These are phyloP conservation scores for Mortierella sp. DNA, from an alignment of 371 early-diverging fungal species.

Conservation along the genomic window DNA sequence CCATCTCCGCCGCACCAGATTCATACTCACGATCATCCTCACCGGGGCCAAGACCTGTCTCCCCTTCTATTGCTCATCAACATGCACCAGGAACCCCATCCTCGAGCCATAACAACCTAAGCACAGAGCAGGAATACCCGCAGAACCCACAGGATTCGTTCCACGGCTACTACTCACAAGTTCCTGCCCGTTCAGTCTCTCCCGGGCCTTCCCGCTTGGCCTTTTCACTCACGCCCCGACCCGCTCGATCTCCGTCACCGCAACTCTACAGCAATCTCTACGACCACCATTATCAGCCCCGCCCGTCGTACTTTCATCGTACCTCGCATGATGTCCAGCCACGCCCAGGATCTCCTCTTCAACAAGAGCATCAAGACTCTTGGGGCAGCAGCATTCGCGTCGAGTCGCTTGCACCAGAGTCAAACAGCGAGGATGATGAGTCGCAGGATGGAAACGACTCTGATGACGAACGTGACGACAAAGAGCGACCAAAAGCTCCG, in stretches of 20 bases:
- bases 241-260: conserved; percentile 46
- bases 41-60: conserved; percentile 38
- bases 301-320: conserved; percentile 28
- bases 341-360: conserved; percentile 45
- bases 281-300: conserved; percentile 19
- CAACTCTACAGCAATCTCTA: conserved; percentile 33
- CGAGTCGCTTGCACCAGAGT: conserved; percentile 17
- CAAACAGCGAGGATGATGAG: conserved; percentile 21
- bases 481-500: conserved; percentile 5
- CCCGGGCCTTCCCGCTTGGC: conserved; percentile 41
- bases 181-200: conserved; percentile 34
- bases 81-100: conserved; percentile 2
- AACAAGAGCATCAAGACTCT: conserved; percentile 45
- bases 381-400: conserved; percentile 29
- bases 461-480: conserved; percentile 20
- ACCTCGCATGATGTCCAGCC: conserved; percentile 26
- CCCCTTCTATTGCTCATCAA: conserved; percentile 17
- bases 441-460: conserved; percentile 27
- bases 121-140: conserved; percentile 41
- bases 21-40: conserved; percentile 33
- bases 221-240: conserved; percentile 33
- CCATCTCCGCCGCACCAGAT: conserved; percentile 13
- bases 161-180: conserved; percentile 26
- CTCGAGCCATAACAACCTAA: conserved; percentile 12
- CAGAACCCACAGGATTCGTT: conserved; percentile 48